Percentiles rank a stretch among this genome's conserved stretches.
These are phyloP conservation scores for Rhizopus microsporus DNA, from an alignment of 371 early-diverging fungal species.

Conservation along the genomic window DNA sequence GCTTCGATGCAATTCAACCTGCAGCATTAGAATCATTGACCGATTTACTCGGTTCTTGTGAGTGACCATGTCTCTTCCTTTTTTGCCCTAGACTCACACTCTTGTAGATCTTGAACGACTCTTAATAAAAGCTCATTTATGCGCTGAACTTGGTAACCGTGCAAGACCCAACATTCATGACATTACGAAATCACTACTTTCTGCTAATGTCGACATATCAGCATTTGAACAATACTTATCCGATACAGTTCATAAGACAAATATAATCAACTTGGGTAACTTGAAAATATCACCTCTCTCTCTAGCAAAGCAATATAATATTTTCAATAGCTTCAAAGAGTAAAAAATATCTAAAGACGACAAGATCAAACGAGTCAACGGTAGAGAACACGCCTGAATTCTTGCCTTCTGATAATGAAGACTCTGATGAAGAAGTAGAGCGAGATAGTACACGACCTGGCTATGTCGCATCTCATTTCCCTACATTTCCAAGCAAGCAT, in stretches of 20 bases:
- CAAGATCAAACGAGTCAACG: conserved; percentile 24
- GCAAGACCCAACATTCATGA: conserved; percentile 57
- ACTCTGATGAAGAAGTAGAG: conserved; percentile 38
- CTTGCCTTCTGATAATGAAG: conserved; percentile 50
- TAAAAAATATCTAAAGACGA: conserved; percentile 26
- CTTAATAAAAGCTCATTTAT: conserved; percentile 45
- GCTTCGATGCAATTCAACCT: conserved; percentile 51
- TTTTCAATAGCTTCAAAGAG: conserved; percentile 5
- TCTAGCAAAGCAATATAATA: background rate
- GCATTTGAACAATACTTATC: conserved; percentile 39
- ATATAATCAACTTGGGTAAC: background rate
- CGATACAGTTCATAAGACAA: conserved; percentile 2
- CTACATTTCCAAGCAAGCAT: conserved; percentile 61
- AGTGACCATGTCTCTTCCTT: conserved; percentile 3
- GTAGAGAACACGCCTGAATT: conserved; percentile 39
- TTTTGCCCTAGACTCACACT: background rate
- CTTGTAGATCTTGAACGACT: conserved; percentile 55
- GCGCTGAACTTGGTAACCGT: conserved; percentile 57
- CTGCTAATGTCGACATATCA: conserved; percentile 31
- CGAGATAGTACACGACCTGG: conserved; percentile 29
- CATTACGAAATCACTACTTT: conserved; percentile 47
- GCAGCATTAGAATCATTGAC: conserved; percentile 49
- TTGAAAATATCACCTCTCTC: background rate
- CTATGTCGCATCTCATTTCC: conserved; percentile 56
- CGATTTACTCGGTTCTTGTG: conserved; percentile 50